These are phyloP conservation scores for Chalciporus sphaerocephalus DNA, from an alignment of 768 basidiomycete species.

Conservation along the genomic window DNA sequence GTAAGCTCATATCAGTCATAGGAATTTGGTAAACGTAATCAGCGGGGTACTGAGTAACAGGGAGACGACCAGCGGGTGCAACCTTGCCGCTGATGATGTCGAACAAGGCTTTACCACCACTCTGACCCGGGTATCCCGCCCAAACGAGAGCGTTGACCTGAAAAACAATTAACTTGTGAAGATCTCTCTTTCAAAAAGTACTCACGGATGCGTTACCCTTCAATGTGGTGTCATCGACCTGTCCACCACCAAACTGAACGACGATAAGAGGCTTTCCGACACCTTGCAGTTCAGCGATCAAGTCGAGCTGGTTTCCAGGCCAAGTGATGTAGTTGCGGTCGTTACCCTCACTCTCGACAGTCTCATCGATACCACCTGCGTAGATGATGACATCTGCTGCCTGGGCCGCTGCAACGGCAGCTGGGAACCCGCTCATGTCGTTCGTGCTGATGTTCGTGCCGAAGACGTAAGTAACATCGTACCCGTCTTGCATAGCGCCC, in stretches of 20 bases:
- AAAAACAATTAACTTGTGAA: background rate
- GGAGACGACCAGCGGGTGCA: conserved; percentile 53
- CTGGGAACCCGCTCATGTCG: conserved; percentile 45
- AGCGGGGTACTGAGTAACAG: conserved; percentile 51
- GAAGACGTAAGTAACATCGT: conserved; percentile 38
- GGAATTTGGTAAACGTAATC: conserved; percentile 43
- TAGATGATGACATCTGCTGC: conserved; percentile 49
- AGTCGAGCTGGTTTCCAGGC: conserved; percentile 53
- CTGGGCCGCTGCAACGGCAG: conserved; percentile 46
- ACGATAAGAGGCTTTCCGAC: conserved; percentile 50
- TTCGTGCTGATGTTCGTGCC: conserved; percentile 42
- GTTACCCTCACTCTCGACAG: conserved; percentile 43
- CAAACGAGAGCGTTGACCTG: conserved; percentile 50
- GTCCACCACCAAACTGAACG: conserved; percentile 54
- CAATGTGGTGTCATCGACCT: conserved; percentile 46
- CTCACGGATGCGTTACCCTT: conserved; percentile 41
- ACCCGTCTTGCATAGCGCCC: conserved; percentile 46
- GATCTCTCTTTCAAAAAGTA: background rate
- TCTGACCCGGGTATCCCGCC: conserved; percentile 41
- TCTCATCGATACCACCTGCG: conserved; percentile 51
- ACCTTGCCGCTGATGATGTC: conserved; percentile 50
- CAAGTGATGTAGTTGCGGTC: conserved; percentile 50
- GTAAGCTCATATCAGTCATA: conserved; percentile 58
- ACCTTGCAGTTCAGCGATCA: conserved; percentile 42
- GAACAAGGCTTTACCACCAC: conserved; percentile 48